A percentile compares a stretch with the other conserved stretches of the same genome.
phyloP scores from a whole-genome alignment of 345 rosid genomes.

The Crucihimalaya himalaica region DNA sequence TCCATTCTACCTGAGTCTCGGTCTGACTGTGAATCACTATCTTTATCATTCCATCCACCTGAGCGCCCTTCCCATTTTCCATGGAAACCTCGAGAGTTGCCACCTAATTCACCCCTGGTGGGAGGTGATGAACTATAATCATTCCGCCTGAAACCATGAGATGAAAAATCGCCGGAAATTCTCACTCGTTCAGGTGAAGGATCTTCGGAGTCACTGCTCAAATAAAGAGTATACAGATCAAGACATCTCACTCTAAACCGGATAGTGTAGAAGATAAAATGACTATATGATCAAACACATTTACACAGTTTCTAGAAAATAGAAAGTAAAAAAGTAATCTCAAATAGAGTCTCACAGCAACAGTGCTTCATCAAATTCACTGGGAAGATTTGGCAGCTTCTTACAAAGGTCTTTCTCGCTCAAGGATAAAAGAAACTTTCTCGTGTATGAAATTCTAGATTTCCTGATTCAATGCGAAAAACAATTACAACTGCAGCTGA shows the following conservation, averaged over 20 bases:
- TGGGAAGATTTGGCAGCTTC: constrained; percentile 68
- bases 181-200: constrained; percentile 62
- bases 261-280: background rate
- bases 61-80: constrained; percentile 93
- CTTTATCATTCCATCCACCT: constrained; percentile 76
- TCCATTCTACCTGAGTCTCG: constrained; percentile 65
- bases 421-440: constrained; percentile 69
- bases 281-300: constrained; percentile 15
- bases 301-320: background rate
- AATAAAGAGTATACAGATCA: constrained; percentile 11
- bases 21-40: constrained; percentile 73
- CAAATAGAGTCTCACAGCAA: constrained; percentile 50
- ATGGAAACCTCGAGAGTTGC: constrained; percentile 54
- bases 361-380: constrained; percentile 58
- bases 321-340: background rate
- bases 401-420: constrained; percentile 75
- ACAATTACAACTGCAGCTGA: constrained; percentile 5
- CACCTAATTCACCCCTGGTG: constrained; percentile 67
- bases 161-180: constrained; percentile 53
- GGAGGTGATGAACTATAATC: constrained; percentile 95
- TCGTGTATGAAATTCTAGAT: constrained; percentile 56
- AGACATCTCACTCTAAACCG: constrained; percentile 25
- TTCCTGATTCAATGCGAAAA: constrained; percentile 53
- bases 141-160: constrained; percentile 60
- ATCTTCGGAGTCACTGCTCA: constrained; percentile 68